phyloP scores from a whole-genome alignment of 495 filamentous ascomycete genomes.

The Chaetomium fimeti region DNA sequence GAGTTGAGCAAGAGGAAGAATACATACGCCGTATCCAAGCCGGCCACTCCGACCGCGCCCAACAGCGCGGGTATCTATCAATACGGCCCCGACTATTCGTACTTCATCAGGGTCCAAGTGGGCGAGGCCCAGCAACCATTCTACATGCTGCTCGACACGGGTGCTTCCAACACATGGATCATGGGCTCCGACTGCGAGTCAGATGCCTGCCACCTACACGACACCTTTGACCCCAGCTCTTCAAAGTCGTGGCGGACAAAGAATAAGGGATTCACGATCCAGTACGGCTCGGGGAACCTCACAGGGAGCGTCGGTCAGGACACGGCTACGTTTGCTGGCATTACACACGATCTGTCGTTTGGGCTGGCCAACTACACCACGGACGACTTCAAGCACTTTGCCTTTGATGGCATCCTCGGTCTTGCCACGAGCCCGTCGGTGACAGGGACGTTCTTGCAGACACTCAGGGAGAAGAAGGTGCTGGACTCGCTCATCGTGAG shows the following conservation, averaged over 20 bases:
- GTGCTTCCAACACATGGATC: constrained; percentile 75
- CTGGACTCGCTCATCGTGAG: constrained; percentile 66
- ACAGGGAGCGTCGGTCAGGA: constrained; percentile 63
- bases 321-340: constrained; percentile 60
- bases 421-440: constrained; percentile 56
- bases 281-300: constrained; percentile 71
- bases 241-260: constrained; percentile 57
- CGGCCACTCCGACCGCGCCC: constrained; percentile 50
- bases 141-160: constrained; percentile 77
- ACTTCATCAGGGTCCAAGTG: constrained; percentile 67
- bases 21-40: constrained; percentile 56
- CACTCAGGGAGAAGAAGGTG: constrained; percentile 54
- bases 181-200: constrained; percentile 64
- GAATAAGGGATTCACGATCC: constrained; percentile 54
- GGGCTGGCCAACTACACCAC: constrained; percentile 66
- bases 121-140: constrained; percentile 63
- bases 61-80: constrained; percentile 68
- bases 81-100: constrained; percentile 74
- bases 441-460: constrained; percentile 62
- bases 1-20: constrained; percentile 42
- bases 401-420: constrained; percentile 85
- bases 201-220: constrained; percentile 61
- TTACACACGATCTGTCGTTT: constrained; percentile 61
- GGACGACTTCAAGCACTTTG: constrained; percentile 67
- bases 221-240: constrained; percentile 59